Evolutionary conservation across 208 protist genomes (phyloP).

Genomic region (Crithidia sp.): DNA sequence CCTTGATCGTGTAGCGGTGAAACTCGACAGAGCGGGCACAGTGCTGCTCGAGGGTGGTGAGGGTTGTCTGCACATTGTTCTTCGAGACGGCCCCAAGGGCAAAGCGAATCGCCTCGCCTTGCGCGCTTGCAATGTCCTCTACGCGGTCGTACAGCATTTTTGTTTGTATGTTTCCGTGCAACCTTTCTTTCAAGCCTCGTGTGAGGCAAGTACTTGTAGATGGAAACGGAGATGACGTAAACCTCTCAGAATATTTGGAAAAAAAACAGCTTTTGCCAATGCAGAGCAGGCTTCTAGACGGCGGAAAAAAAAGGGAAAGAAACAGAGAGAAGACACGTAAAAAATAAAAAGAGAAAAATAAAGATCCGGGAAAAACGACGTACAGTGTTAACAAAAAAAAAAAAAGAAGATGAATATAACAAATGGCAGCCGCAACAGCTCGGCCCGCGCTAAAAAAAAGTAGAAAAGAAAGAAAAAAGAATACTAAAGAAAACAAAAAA

Average conservation of each 20-base stretch:
- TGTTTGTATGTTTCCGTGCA: background rate
- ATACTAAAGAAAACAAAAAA: background rate
- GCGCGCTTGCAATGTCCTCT: conserved; percentile 71
- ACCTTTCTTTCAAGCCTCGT: background rate
- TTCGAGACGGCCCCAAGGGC: conserved; percentile 70
- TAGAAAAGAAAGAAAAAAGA: conserved; percentile 22
- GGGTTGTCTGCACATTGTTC: conserved; percentile 75
- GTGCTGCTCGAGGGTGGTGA: conserved; percentile 74
- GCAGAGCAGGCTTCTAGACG: background rate
- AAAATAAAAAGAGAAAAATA: background rate
- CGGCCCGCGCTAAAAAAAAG: conserved; percentile 3
- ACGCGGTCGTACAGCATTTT: conserved; percentile 82
- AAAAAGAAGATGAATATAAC: background rate
- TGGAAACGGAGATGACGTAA: background rate
- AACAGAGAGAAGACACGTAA: conserved; percentile 1
- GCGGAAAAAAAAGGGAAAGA: conserved; percentile 10
- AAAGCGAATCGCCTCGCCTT: conserved; percentile 77
- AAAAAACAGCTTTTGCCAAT: background rate
- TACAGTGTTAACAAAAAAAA: background rate
- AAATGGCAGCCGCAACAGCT: conserved; percentile 1
- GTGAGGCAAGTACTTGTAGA: background rate
- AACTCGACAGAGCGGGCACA: conserved; percentile 54
- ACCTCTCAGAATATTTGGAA: background rate
- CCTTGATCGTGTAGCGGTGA: conserved; percentile 64
- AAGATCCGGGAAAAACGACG: background rate